Evolutionary conservation across 768 basidiomycete species (phyloP), one percentile per base, ranked within the genome.

Genomic region (Mrakia gelida): DNA sequence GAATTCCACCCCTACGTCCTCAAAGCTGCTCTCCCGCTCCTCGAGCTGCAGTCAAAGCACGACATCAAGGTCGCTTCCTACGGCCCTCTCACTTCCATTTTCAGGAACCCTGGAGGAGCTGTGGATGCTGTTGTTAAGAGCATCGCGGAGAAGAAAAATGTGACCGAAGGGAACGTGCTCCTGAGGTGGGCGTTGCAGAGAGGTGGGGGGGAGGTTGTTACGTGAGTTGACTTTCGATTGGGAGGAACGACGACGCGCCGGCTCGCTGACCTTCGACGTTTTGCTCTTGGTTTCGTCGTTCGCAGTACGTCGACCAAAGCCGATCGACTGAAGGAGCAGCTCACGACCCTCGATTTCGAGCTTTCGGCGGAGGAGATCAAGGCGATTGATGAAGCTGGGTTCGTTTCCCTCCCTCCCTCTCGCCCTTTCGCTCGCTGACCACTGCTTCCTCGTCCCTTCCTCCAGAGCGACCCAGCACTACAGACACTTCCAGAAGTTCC

Each of bases 1-100:
- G 86, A 86, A 80, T 82, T 82, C 71, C 84, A 86, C 78, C 86
- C 86, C 18, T 85, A 84, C 79, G 30, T 84, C 62, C 81, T 81
- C 74, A 74, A 81, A 32, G 78, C 77, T 26, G 71, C 80, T 3
- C 67, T 80, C 13, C 81, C 81, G 1, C 81, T 85, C 11, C 72
- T 83, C 38, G 81, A 81, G 23, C 81, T 82, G 73, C 82, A 82
- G 77, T 49, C 81, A 28, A 71, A 81, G 26, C 75, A 84, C 74
- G 78, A 80, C 34, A 85, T 85, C 79, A 75, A 77, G 16, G 80
- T 83, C 28, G 80, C 80, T n/a, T 59, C 74, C 21, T 84, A 82
- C 74, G 82, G 82, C 0, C 79, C 81, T 4, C 80, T 83, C 5
- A 81, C 81, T 10, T 75, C 83, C 1, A 34, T 84, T n/a, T 71